These are phyloP conservation scores for Quercus aquifolioides DNA, from an alignment of 306 rosid genomes.

Conservation along the genomic window DNA sequence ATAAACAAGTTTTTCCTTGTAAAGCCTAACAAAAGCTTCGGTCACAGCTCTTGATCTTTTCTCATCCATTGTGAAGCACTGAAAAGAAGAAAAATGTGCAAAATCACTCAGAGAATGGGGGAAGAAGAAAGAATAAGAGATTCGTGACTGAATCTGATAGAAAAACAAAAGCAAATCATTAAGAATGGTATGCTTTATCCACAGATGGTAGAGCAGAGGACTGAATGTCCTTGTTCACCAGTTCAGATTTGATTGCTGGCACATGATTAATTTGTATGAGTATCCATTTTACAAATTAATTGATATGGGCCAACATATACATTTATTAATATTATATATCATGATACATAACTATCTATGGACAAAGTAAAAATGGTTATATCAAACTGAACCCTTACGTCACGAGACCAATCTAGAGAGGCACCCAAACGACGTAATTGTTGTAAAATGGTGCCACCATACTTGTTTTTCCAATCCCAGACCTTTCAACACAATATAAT, in stretches of 20 bases:
- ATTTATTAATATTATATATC: too few relatives aligned
- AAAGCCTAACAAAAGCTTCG: constrained; percentile 87
- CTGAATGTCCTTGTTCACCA: too few relatives aligned
- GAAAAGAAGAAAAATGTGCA: neutral
- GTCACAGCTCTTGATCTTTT: constrained; percentile 79
- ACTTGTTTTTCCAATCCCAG: constrained; percentile 89
- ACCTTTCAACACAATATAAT: constrained; percentile 51
- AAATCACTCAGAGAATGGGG: neutral
- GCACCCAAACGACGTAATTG: constrained; percentile 89
- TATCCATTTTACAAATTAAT: too few relatives aligned
- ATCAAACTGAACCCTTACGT: constrained; percentile 42
- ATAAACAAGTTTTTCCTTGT: constrained; percentile 64
- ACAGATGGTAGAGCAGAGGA: too few relatives aligned
- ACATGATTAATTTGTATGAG: too few relatives aligned
- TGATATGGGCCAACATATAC: too few relatives aligned
- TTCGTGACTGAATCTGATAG: neutral
- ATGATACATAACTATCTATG: too few relatives aligned
- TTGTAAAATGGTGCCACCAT: constrained; percentile 78
- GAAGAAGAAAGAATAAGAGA: neutral
- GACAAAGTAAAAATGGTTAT: neutral
- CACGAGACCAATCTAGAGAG: constrained; percentile 96
- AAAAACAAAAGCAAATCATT: neutral
- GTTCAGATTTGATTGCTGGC: too few relatives aligned
- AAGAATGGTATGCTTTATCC: neutral
- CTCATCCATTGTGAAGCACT: constrained; percentile 99